These are phyloP conservation scores for Kurtzmaniella quercitrusa DNA, from an alignment of 1,139 yeast genomes.

Conservation along the genomic window DNA sequence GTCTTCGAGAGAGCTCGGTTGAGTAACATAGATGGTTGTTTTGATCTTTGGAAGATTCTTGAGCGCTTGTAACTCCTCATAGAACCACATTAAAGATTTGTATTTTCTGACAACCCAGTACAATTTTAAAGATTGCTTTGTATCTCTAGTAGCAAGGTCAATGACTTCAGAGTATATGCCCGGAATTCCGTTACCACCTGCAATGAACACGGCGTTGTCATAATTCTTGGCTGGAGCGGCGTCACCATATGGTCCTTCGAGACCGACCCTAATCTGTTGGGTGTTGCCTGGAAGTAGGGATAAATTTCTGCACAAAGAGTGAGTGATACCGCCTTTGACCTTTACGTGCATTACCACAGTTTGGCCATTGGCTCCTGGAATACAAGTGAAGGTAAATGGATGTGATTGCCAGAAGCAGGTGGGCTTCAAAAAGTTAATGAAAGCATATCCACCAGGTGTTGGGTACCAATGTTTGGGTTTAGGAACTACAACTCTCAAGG, in stretches of 20 bases:
- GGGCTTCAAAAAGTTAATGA: constrained; percentile 49
- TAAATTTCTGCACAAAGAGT: constrained; percentile 26
- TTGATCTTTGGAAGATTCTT: constrained; percentile 12
- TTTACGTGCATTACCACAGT: constrained; percentile 30
- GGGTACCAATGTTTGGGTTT: constrained; percentile 36
- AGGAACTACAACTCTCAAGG: constrained; percentile 36
- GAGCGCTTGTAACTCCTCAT: constrained; percentile 26
- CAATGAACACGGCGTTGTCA: constrained; percentile 34
- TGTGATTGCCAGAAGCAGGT: constrained; percentile 68
- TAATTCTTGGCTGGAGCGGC: constrained; percentile 29
- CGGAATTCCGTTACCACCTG: constrained; percentile 49
- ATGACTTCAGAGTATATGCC: constrained; percentile 40
- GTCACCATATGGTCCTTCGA: constrained; percentile 49
- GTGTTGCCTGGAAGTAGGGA: constrained; percentile 19
- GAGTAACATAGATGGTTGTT: constrained; percentile 17
- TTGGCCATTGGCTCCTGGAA: constrained; percentile 16
- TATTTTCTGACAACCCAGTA: constrained; percentile 44
- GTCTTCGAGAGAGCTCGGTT: constrained; percentile 9
- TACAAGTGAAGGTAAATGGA: constrained; percentile 54
- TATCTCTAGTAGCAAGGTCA: constrained; percentile 15
- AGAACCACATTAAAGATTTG: constrained; percentile 30
- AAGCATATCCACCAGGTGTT: constrained; percentile 47
- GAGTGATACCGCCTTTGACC: constrained; percentile 38
- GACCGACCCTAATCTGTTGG: constrained; percentile 27
- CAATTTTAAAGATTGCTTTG: constrained; percentile 22